Evolutionary conservation across 139 green algal genomes (phyloP).

Genomic region (Microglena sp.): DNA sequence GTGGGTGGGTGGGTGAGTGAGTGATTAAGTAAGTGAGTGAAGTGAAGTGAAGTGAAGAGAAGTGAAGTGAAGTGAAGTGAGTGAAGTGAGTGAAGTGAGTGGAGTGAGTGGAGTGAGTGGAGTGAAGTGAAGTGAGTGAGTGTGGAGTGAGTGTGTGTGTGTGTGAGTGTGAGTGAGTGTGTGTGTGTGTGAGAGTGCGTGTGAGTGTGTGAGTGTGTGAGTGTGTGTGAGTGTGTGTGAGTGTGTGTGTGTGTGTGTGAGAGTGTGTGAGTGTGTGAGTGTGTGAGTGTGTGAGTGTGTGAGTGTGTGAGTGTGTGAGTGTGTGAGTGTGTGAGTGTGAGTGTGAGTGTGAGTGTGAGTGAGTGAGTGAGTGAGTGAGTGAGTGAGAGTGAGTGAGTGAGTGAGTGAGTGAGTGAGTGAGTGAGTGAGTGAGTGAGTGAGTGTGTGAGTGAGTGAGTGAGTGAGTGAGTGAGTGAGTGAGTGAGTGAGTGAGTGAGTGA

Average conservation of each 20-base stretch:
- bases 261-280: slow-evolving; percentile 73
- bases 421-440: neutral
- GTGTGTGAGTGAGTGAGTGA: neutral
- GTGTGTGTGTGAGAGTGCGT: neutral
- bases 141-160: neutral
- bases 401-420: slow-evolving; percentile 6
- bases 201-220: neutral
- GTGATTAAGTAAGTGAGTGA: too few species aligned
- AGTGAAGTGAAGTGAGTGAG: too few species aligned
- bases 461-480: neutral
- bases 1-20: too few species aligned
- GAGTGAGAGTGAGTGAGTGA: neutral
- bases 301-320: slow-evolving; percentile 92
- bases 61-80: too few species aligned
- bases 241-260: slow-evolving; percentile 45
- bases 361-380: neutral
- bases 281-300: slow-evolving; percentile 87
- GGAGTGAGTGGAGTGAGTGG: too few species aligned
- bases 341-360: slow-evolving; percentile 6
- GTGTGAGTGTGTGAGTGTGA: slow-evolving; percentile 28
- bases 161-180: neutral
- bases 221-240: neutral
- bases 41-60: too few species aligned
- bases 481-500: neutral
- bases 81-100: too few species aligned